Conservation (phyloP, 1,284 basidiomycete genomes). For the Ustilago bromivora region DNA sequence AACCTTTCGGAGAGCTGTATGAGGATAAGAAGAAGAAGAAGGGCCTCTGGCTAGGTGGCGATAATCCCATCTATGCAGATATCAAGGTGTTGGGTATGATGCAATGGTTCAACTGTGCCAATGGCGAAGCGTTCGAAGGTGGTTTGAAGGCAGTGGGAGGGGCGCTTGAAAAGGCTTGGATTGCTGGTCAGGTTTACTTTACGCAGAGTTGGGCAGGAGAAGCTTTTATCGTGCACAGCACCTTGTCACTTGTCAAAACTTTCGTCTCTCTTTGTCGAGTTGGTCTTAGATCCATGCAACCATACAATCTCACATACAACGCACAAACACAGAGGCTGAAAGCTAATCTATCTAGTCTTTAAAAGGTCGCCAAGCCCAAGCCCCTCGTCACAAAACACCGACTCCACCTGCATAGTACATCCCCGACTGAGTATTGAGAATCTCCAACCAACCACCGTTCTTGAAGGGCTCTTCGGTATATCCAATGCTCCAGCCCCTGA, state of each 20-base stretch:
- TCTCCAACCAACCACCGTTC: constrained; percentile 32
- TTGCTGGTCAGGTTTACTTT: constrained; percentile 17
- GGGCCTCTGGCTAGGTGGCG: constrained; percentile 27
- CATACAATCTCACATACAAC: too few species aligned
- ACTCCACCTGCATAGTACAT: constrained; percentile 14
- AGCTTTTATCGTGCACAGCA: too few species aligned
- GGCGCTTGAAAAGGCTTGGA: constrained; percentile 20
- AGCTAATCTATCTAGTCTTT: background rate
- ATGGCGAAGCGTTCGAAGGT: constrained; percentile 10
- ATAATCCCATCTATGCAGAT: constrained; percentile 30
- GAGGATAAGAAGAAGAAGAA: constrained; percentile 10
- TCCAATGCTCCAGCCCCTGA: constrained; percentile 50
- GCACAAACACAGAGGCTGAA: too few species aligned
- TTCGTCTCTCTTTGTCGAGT: too few species aligned
- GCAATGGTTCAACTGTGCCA: constrained; percentile 43
- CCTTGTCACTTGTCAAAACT: too few species aligned
- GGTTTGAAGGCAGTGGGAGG: constrained; percentile 24
- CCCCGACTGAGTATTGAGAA: constrained; percentile 11
- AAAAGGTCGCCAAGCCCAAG: background rate
- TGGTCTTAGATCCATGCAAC: too few species aligned
- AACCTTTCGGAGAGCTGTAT: constrained; percentile 32
- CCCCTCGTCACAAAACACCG: background rate
- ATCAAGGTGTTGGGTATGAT: constrained; percentile 24
- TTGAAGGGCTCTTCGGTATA: constrained; percentile 43
- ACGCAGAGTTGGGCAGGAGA: background rate